These are phyloP conservation scores for Priceomyces haplophilus DNA, from an alignment of 805 yeast species.

Conservation along the genomic window DNA sequence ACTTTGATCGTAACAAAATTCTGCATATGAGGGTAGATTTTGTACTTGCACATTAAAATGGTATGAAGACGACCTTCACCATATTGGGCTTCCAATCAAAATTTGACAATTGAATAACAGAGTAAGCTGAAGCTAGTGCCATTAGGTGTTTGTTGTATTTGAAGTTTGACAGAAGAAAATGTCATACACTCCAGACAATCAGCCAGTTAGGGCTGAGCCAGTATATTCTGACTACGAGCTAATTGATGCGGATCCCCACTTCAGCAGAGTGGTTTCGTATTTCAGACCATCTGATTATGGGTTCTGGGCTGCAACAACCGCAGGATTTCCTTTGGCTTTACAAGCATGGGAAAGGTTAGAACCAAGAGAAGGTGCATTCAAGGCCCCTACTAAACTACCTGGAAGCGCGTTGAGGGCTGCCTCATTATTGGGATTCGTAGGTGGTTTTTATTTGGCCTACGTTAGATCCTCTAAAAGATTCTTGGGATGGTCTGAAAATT, in stretches of 20 bases:
- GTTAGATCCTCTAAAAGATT: slow-evolving; percentile 66
- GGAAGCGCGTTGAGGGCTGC: slow-evolving; percentile 58
- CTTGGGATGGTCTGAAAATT: slow-evolving; percentile 74
- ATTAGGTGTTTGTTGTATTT: slow-evolving; percentile 1
- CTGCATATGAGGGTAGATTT: too few species aligned
- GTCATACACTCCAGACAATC: slow-evolving; percentile 38
- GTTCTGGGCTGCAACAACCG: slow-evolving; percentile 42
- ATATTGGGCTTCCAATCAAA: slow-evolving; percentile 33
- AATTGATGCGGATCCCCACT: slow-evolving; percentile 79
- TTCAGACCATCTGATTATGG: slow-evolving; percentile 66
- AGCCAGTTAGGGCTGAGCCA: slow-evolving; percentile 41
- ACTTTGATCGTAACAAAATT: too few species aligned
- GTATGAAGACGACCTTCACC: neutral
- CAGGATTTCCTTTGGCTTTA: slow-evolving; percentile 40
- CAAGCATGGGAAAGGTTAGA: slow-evolving; percentile 43
- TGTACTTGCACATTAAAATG: too few species aligned
- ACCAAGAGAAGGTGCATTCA: slow-evolving; percentile 40
- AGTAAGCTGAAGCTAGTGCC: neutral
- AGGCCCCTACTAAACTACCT: slow-evolving; percentile 50
- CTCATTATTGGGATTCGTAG: slow-evolving; percentile 58
- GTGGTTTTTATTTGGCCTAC: slow-evolving; percentile 75
- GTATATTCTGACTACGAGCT: slow-evolving; percentile 41
- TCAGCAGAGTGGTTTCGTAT: slow-evolving; percentile 66
- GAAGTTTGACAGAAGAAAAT: slow-evolving; percentile 15
- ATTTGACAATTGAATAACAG: slow-evolving; percentile 22